Conservation (phyloP, 2,329 filamentous ascomycete species). For the Talaromyces sp. region DNA sequence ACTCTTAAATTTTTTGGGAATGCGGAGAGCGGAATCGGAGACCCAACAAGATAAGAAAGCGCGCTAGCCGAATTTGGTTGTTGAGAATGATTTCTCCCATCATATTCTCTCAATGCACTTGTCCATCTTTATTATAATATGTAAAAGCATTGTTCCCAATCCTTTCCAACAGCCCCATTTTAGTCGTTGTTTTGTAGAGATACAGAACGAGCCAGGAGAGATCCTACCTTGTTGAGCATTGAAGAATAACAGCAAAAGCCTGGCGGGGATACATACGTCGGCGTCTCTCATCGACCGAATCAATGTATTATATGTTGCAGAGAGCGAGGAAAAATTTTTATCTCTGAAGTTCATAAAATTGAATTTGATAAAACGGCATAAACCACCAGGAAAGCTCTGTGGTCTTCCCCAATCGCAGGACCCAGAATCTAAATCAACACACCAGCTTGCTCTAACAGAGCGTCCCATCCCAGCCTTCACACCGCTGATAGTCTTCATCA, state of each 20-base stretch:
- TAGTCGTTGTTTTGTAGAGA: no score
- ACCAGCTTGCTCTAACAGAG: not conserved
- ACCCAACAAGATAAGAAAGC: slow-evolving; percentile 7
- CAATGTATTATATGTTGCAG: not conserved
- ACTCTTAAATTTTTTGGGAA: slow-evolving; percentile 13
- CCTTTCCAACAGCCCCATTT: no score
- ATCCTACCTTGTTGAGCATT: no score
- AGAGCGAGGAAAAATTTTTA: not conserved
- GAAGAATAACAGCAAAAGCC: not conserved
- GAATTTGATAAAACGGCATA: not conserved
- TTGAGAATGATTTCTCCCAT: not conserved
- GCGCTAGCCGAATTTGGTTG: slow-evolving; percentile 8
- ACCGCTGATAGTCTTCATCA: not conserved
- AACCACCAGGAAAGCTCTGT: not conserved
- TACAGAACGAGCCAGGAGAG: no score
- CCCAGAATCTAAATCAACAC: not conserved
- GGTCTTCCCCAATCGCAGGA: not conserved
- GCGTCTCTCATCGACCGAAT: not conserved
- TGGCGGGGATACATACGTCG: not conserved
- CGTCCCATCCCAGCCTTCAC: not conserved
- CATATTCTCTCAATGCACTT: no score
- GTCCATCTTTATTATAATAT: no score
- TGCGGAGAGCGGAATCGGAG: slow-evolving; percentile 12
- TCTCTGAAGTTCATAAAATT: not conserved
- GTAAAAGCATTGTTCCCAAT: no score